Evolutionary conservation across 805 yeast genomes (phyloP).

Genomic region (Jamesozyma gamospora): DNA sequence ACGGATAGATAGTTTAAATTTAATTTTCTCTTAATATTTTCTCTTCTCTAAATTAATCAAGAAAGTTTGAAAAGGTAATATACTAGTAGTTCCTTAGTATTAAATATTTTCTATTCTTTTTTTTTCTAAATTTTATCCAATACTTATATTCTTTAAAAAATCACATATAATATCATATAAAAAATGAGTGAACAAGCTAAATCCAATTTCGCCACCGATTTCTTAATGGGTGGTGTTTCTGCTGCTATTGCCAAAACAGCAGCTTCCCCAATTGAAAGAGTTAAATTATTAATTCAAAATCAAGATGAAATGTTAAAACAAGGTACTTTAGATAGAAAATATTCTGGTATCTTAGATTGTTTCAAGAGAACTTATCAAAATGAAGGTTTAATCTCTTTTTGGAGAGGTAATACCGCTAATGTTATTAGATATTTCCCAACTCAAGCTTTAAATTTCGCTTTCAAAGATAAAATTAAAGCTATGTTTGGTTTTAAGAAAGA

Average conservation of each 20-base stretch:
- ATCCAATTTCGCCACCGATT: constrained; percentile 49
- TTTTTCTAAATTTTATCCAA: background rate
- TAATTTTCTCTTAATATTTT: too few relatives aligned
- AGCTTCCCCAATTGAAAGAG: constrained; percentile 97
- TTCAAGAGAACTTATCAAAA: constrained; percentile 89
- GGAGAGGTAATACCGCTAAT: constrained; percentile 99
- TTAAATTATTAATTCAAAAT: constrained; percentile 90
- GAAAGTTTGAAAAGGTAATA: too few relatives aligned
- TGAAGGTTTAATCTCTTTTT: constrained; percentile 88
- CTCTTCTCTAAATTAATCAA: too few relatives aligned
- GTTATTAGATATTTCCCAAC: constrained; percentile 99
- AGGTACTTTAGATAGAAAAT: constrained; percentile 81
- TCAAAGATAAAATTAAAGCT: constrained; percentile 94
- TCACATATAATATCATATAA: background rate
- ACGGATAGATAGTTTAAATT: too few relatives aligned
- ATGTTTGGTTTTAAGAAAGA: constrained; percentile 96
- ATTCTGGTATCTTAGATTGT: constrained; percentile 88
- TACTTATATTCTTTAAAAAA: background rate
- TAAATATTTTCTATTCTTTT: background rate
- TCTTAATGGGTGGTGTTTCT: constrained; percentile 92
- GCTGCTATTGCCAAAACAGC: constrained; percentile 98
- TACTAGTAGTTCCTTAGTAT: too few relatives aligned
- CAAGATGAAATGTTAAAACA: constrained; percentile 98
- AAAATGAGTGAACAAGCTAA: constrained; percentile 22
- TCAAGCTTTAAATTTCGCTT: constrained; percentile 96